Base-by-base conservation (phyloP, 192 early-diverging fungal genomes). In the Allomyces macrogynus region DNA sequence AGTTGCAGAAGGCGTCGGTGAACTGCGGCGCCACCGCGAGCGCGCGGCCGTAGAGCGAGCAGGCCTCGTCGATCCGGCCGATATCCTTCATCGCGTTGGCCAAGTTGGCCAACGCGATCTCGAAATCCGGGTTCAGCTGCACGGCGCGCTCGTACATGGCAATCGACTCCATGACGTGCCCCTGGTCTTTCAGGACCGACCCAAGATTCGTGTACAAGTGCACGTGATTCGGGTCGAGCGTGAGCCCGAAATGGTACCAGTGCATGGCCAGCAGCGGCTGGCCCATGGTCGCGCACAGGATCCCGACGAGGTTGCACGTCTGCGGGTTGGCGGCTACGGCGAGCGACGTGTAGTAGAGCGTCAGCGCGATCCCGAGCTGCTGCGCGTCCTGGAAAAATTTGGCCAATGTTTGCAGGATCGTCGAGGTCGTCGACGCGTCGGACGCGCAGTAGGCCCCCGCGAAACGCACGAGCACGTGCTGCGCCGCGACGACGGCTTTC, bases 121-220 rank as follows among this genome's bases (percentile, higher is more conserved):
- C 90, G 64, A 95, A 95, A 20, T 83, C 80, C 63, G 89, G 87
- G 70, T 91, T 88, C 60, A 78, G 83, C 65, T 87, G 80, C 9
- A 95, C 90, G 0, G 92, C 92, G 67, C 84, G 83, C 64, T 91
- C 83, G 73, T 95, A 95, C 87, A 91, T 93, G 5, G 75, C 68
- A 25, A 95, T 83, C 1, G 89, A 90, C 64, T 93, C 89, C 32
- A 79, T 75, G 65, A 92, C 75, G 61, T 89, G 84, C 7, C 92
- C 92, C 66, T 87, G 81, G 67, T 95, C 92, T 73, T 95, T 95
- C 24, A 93, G 78, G 22, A 92, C 76, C 24, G 89, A 92, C 3
- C 92, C 92, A n/a, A 95, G 76, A 68, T 95, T 95, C n/a, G 92
- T 95, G 77, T 89, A 91, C 54, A 95, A 73, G 68, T 95, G 92